Percentiles rank a stretch among this genome's conserved stretches.
phyloP scores from a whole-genome alignment of 176 grass and related monocot species.

The Oryza meyeriana region DNA sequence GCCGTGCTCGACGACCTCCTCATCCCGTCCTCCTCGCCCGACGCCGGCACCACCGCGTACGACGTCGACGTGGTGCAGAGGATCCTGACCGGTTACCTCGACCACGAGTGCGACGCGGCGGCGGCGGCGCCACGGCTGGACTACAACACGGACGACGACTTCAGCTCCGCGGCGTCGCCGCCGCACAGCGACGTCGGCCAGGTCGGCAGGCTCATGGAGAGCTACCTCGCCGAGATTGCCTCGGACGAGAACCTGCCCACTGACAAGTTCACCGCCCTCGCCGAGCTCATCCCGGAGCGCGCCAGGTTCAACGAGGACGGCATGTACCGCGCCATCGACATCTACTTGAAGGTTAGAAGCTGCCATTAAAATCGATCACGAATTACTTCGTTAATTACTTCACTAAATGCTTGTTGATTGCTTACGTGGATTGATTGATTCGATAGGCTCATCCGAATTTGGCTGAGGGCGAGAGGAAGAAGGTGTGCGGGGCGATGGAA shows the following conservation, averaged over 20 bases:
- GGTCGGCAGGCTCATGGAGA: constrained; percentile 83
- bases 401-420: background rate
- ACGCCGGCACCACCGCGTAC: constrained; percentile 34
- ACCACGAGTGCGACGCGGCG: constrained; percentile 55
- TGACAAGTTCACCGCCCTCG: constrained; percentile 62
- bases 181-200: constrained; percentile 32
- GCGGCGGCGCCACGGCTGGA: constrained; percentile 42
- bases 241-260: constrained; percentile 62
- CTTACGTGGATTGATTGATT: background rate
- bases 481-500: constrained; percentile 69
- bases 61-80: constrained; percentile 80
- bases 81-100: constrained; percentile 78
- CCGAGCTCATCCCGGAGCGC: constrained; percentile 71
- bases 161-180: constrained; percentile 47
- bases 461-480: constrained; percentile 68
- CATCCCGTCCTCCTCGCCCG: constrained; percentile 53
- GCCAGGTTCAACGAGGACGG: constrained; percentile 79
- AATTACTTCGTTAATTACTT: background rate
- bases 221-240: constrained; percentile 81
- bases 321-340: constrained; percentile 94
- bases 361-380: background rate
- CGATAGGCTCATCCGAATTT: constrained; percentile 64
- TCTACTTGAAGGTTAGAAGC: constrained; percentile 72
- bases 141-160: constrained; percentile 74
- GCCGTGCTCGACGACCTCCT: constrained; percentile 84